Conservation (phyloP, 2,329 filamentous ascomycete species). For the Penicillium freii region DNA sequence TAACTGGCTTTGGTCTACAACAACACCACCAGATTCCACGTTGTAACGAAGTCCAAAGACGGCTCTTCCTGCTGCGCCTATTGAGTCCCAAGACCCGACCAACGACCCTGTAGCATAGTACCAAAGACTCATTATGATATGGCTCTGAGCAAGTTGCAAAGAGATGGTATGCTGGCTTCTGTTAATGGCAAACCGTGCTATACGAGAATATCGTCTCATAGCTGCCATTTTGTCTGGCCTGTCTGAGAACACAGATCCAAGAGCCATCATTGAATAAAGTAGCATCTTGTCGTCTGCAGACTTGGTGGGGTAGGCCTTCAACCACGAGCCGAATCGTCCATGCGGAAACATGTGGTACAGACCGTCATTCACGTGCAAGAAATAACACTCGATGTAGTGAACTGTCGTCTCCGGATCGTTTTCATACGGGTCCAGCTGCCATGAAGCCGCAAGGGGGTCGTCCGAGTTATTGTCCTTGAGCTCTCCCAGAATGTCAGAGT, state of each 20-base stretch:
- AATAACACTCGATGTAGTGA: slow-evolving; percentile 57
- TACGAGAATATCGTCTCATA: slow-evolving; percentile 51
- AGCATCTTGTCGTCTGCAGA: slow-evolving; percentile 58
- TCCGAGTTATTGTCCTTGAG: slow-evolving; percentile 29
- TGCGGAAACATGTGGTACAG: slow-evolving; percentile 58
- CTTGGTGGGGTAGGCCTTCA: slow-evolving; percentile 49
- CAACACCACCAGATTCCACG: slow-evolving; percentile 55
- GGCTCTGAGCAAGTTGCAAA: slow-evolving; percentile 65
- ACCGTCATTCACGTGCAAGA: slow-evolving; percentile 55
- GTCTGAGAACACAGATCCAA: slow-evolving; percentile 56
- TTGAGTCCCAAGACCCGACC: slow-evolving; percentile 62
- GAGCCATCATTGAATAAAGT: slow-evolving; percentile 58
- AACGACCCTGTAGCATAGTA: slow-evolving; percentile 61
- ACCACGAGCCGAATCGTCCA: slow-evolving; percentile 55
- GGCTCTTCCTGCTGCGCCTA: slow-evolving; percentile 60
- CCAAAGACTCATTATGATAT: slow-evolving; percentile 66
- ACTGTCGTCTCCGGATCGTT: slow-evolving; percentile 50
- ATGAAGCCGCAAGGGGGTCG: slow-evolving; percentile 38
- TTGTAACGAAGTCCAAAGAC: slow-evolving; percentile 63
- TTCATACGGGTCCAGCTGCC: slow-evolving; percentile 55
- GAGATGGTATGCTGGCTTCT: slow-evolving; percentile 53
- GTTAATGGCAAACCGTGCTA: slow-evolving; percentile 59
- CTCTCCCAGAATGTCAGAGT: slow-evolving; percentile 34
- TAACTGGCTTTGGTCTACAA: slow-evolving; percentile 45
- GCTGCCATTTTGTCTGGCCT: slow-evolving; percentile 46